Percentiles rank a stretch among this genome's conserved stretches.
Evolutionary conservation across 2,329 filamentous ascomycete species (phyloP).

Genomic region (Alternaria incomplexa): DNA sequence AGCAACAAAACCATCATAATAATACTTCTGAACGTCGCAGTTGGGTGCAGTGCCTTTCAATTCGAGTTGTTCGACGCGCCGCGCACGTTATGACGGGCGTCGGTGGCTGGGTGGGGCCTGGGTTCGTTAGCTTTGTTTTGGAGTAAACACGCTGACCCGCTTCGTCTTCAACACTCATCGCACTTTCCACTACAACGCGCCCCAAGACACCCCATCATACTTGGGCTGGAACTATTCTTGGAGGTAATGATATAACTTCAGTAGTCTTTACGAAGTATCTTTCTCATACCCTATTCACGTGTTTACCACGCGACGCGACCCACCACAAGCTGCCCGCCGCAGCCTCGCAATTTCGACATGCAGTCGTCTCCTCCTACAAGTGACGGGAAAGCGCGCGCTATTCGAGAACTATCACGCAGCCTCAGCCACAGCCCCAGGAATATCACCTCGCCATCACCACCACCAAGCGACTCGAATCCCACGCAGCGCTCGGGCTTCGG

Average conservation of each 20-base stretch:
- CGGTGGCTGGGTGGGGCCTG: slow-evolving; percentile 10
- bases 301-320: slow-evolving; percentile 40
- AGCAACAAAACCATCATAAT: background rate
- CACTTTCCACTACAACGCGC: slow-evolving; percentile 35
- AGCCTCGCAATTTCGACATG: slow-evolving; percentile 35
- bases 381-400: slow-evolving; percentile 46
- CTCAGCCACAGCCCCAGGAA: slow-evolving; percentile 42
- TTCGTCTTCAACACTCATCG: slow-evolving; percentile 33
- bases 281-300: slow-evolving; percentile 35
- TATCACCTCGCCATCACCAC: slow-evolving; percentile 37
- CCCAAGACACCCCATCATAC: slow-evolving; percentile 19
- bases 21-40: background rate
- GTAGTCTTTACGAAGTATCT: slow-evolving; percentile 35
- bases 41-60: background rate
- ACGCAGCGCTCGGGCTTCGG: slow-evolving; percentile 40
- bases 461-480: slow-evolving; percentile 46
- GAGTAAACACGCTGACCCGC: slow-evolving; percentile 26
- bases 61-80: background rate
- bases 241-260: slow-evolving; percentile 20
- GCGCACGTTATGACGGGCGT: background rate
- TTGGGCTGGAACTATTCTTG: slow-evolving; percentile 26
- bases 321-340: slow-evolving; percentile 22
- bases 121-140: slow-evolving; percentile 26
- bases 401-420: slow-evolving; percentile 46
- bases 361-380: slow-evolving; percentile 46